Evolutionary conservation across 805 yeast genomes (phyloP), one percentile per base, ranked within the genome.

Genomic region (Saccharomyces mikatae): DNA sequence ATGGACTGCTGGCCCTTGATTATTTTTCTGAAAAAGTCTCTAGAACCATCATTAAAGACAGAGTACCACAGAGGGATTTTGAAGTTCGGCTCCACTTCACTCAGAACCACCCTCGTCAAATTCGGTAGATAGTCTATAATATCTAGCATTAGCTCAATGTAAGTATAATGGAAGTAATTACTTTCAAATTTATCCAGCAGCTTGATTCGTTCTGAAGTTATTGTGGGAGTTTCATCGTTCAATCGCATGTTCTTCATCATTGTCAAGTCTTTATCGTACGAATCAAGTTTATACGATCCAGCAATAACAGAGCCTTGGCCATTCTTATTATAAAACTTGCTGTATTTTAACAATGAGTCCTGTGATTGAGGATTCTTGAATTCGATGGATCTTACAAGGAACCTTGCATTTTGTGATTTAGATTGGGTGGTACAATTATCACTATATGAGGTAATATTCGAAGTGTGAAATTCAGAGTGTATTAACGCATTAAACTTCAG

Each of bases 31-130:
- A 66, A 64, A 49, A 69, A 69, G 31, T 68, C 71, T 41, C 61
- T 61, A 4, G 71, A 62, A 0, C 70, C 70, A 54, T 69, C 70
- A 51, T 69, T 69, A 22, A 69, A 58, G 21, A 62, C 67, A 11
- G 71, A 68, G 48, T 69, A 69, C 71, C 71, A 69, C 21, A 81
- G 66, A 3, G 84, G 81, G 14, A 82, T 76, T 32, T 76, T 75
- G 60, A 82, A 82, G 24, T 75, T 75, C 5, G 83, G 82, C 4
- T 82, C 74, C 1, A 82, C 74, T 48, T 80, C 76, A 22, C 69
- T 66, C 10, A 82, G 57, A 14, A 64, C 61, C 6, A 82, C 59
- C 26, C 69, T 69, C 31, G 71, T 63, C 8, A 81, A 56, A 46
- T 80, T 81, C 46, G 78, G 82, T 6, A 80, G 70, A 36, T 75